Conservation (phyloP, 225 moss, liverwort and hornwort species). For the Thuidium tamariscinum region DNA sequence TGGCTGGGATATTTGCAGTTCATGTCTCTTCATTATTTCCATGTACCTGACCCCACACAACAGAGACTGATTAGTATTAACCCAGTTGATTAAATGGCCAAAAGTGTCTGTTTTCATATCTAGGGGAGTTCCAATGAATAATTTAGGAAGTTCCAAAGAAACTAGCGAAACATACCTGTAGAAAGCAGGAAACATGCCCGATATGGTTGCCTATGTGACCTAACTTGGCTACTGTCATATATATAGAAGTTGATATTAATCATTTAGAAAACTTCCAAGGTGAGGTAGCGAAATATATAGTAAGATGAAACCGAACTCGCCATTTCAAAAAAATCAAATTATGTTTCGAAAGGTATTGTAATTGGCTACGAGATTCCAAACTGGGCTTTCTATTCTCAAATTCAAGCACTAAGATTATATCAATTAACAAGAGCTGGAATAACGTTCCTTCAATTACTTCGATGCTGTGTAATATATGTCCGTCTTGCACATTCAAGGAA, state of each 20-base stretch:
- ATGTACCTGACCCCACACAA: conserved; percentile 18
- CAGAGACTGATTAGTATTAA: neutral
- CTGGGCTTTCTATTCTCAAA: neutral
- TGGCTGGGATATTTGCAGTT: conserved; percentile 52
- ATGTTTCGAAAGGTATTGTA: neutral
- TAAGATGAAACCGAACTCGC: neutral
- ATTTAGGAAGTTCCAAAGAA: neutral
- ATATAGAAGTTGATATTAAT: neutral
- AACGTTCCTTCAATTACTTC: neutral
- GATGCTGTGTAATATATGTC: neutral
- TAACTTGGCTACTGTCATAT: neutral
- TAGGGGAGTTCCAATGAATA: neutral
- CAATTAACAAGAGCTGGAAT: neutral
- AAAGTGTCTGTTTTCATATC: neutral
- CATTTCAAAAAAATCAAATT: neutral
- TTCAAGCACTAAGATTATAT: neutral
- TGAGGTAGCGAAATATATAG: too few relatives aligned
- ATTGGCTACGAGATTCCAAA: neutral
- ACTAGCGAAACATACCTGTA: neutral
- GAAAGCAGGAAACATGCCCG: neutral
- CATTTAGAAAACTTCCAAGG: neutral
- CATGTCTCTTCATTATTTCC: conserved; percentile 41
- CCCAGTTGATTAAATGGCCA: neutral
- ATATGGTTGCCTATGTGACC: neutral
- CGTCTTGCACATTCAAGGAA: neutral